Evolutionary conservation across 106 monocot species (phyloP).

Genomic region (Dioscorea alata): DNA sequence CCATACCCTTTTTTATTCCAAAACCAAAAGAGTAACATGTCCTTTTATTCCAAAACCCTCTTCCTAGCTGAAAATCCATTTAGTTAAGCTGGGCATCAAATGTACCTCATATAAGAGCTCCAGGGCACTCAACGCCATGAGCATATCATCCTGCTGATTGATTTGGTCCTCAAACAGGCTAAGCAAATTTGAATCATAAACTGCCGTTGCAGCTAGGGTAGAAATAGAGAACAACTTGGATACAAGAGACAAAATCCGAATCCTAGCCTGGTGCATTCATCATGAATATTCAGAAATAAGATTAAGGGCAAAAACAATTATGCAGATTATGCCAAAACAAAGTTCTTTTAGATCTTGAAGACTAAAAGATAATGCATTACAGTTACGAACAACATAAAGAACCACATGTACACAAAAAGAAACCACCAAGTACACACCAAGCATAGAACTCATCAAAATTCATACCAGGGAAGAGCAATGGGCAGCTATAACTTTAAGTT

Average conservation of each 20-base stretch:
- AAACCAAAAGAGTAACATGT: too few species aligned
- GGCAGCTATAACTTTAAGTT: constrained; percentile 51
- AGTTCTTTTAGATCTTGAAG: too few species aligned
- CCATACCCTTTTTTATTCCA: too few species aligned
- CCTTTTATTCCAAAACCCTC: too few species aligned
- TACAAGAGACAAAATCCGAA: constrained; percentile 80
- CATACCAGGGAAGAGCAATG: constrained; percentile 66
- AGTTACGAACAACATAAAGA: neutral
- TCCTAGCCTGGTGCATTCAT: constrained; percentile 49
- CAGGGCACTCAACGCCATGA: constrained; percentile 67
- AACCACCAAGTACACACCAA: constrained; percentile 3
- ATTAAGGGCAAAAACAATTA: neutral
- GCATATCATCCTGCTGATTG: constrained; percentile 50
- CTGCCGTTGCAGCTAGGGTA: constrained; percentile 40
- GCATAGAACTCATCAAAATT: neutral
- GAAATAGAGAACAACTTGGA: constrained; percentile 84
- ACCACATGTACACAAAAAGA: neutral
- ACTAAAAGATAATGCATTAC: too few species aligned
- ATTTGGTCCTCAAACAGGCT: constrained; percentile 75
- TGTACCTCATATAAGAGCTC: constrained; percentile 95
- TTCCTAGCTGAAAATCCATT: neutral
- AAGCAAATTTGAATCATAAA: constrained; percentile 56
- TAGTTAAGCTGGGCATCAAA: neutral
- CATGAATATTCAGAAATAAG: neutral
- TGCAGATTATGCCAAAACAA: too few species aligned